These are phyloP conservation scores for Amanita phalloides DNA, from an alignment of 768 basidiomycete genomes.

Conservation along the genomic window DNA sequence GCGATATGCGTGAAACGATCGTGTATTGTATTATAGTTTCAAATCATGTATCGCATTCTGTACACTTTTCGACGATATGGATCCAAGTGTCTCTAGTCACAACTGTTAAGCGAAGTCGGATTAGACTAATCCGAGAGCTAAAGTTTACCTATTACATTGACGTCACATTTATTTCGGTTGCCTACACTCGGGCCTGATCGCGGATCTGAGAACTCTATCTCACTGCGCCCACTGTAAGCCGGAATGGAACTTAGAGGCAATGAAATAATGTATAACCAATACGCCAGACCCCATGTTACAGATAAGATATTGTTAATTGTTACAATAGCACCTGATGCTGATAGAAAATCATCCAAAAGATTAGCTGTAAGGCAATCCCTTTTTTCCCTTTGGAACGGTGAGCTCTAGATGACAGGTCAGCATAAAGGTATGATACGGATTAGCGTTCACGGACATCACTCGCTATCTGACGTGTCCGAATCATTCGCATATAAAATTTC, in stretches of 20 bases:
- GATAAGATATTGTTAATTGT: background rate
- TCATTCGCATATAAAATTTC: slow-evolving; percentile 20
- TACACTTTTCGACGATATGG: background rate
- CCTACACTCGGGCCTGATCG: background rate
- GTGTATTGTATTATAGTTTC: background rate
- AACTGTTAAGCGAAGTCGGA: background rate
- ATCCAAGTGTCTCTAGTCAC: no score
- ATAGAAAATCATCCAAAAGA: background rate
- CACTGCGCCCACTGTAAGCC: background rate
- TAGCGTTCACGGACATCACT: slow-evolving; percentile 14
- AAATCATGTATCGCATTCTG: background rate
- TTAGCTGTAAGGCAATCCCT: background rate
- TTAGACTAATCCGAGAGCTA: background rate
- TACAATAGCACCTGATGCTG: background rate
- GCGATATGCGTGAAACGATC: background rate
- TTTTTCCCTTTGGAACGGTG: background rate
- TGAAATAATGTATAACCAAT: slow-evolving; percentile 1
- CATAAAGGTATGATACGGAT: background rate
- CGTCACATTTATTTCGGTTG: background rate
- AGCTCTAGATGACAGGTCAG: background rate
- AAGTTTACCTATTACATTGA: background rate
- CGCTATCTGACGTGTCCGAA: slow-evolving; percentile 26
- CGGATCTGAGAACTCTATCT: slow-evolving; percentile 4
- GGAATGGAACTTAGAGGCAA: background rate
- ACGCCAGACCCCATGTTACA: slow-evolving; percentile 1